Evolutionary conservation across 1,139 yeast genomes (phyloP).

Genomic region (Lodderomyces elongisporus): DNA sequence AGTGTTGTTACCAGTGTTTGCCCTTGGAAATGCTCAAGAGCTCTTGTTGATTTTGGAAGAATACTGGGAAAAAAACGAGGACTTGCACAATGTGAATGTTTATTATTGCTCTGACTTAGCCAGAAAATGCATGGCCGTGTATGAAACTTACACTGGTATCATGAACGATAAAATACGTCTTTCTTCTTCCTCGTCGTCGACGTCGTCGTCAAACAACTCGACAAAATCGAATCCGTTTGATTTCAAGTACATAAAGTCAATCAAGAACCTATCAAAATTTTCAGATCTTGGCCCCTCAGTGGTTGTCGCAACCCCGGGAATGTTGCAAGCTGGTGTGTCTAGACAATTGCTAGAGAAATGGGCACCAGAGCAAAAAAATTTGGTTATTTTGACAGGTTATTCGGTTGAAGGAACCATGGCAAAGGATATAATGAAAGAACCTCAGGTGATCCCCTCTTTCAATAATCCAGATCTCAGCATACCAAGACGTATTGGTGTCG

Average conservation of each 20-base stretch:
- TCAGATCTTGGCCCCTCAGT: conserved; percentile 96
- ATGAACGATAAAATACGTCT: conserved; percentile 92
- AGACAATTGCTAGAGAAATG: conserved; percentile 87
- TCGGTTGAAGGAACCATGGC: conserved; percentile 99
- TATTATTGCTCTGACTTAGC: conserved; percentile 93
- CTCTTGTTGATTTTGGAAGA: conserved; percentile 84
- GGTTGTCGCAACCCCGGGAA: conserved; percentile 95
- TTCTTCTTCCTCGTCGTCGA: conserved; percentile 37
- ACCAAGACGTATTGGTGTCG: conserved; percentile 85
- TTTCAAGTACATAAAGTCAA: conserved; percentile 77
- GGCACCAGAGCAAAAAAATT: conserved; percentile 94
- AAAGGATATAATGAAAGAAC: conserved; percentile 79
- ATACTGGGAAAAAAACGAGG: conserved; percentile 84
- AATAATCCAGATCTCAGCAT: conserved; percentile 75
- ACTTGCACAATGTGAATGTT: conserved; percentile 74
- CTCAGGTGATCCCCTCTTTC: conserved; percentile 78
- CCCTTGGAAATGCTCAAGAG: conserved; percentile 96
- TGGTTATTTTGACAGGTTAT: conserved; percentile 88
- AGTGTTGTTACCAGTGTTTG: conserved; percentile 89
- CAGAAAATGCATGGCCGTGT: conserved; percentile 93
- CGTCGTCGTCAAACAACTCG: conserved; percentile 24
- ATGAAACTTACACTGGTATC: conserved; percentile 93
- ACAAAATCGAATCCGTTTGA: conserved; percentile 71
- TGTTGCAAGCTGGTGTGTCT: conserved; percentile 94
- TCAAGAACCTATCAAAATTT: conserved; percentile 74